Percentiles rank a stretch among this genome's conserved stretches.
These are phyloP conservation scores for Tolypocladium tundrense DNA, from an alignment of 2,329 filamentous ascomycete species.

Conservation along the genomic window DNA sequence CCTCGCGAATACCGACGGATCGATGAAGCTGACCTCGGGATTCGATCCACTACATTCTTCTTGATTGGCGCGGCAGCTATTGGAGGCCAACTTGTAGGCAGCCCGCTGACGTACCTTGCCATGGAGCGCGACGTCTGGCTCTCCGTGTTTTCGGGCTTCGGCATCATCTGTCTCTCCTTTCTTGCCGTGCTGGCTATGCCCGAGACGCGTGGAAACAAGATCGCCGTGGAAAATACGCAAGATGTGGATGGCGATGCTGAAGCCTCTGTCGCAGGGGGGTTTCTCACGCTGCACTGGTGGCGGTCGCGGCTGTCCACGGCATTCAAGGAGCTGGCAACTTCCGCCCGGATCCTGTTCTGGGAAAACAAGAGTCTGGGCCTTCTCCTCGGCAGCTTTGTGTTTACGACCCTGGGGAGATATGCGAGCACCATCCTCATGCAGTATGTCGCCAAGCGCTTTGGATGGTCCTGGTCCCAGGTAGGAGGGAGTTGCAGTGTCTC, in stretches of 20 bases:
- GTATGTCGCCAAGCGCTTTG: conserved; percentile 6
- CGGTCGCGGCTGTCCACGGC: not conserved
- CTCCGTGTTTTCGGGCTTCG: not conserved
- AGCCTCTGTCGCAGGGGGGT: too few species aligned
- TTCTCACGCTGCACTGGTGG: not conserved
- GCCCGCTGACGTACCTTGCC: not conserved
- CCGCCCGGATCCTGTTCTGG: not conserved
- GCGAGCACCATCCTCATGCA: conserved; percentile 7
- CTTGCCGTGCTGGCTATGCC: not conserved
- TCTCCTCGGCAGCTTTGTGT: conserved; percentile 1
- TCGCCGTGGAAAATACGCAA: not conserved
- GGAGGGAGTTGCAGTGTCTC: not conserved
- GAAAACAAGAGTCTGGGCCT: not conserved
- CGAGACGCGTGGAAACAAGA: not conserved
- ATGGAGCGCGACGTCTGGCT: not conserved
- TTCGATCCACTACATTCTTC: not conserved
- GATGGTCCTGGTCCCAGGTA: conserved; percentile 8
- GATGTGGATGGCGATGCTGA: not conserved
- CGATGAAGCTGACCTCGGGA: not conserved
- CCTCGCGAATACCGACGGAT: not conserved
- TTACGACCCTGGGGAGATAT: conserved; percentile 3
- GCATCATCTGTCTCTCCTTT: not conserved
- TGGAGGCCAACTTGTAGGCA: not conserved
- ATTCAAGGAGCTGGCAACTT: not conserved
- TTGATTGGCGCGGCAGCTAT: not conserved